Evolutionary conservation across 345 rosid species (phyloP).

Genomic region (Eucalyptus sp.): DNA sequence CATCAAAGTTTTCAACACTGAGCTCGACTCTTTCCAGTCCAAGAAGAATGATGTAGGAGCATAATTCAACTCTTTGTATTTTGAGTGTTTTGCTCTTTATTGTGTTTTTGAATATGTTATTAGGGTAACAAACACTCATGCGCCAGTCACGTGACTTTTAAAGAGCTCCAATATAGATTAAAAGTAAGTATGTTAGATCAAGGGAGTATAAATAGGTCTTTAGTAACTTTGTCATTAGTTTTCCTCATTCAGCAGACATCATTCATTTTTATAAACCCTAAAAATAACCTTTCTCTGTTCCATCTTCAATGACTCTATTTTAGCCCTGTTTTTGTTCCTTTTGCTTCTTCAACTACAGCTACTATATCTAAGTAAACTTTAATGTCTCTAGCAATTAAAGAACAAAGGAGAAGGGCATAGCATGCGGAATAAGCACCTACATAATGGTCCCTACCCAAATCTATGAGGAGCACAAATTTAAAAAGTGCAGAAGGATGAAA

Average conservation of each 20-base stretch:
- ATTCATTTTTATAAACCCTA: too few relatives aligned
- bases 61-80: neutral
- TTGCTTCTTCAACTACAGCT: neutral
- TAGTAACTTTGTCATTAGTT: neutral
- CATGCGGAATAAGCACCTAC: neutral
- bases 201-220: neutral
- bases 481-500: neutral
- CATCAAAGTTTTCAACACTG: neutral
- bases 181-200: neutral
- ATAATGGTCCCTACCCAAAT: neutral
- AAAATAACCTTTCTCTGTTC: neutral
- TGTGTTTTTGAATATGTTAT: neutral
- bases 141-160: neutral
- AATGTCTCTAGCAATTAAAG: neutral
- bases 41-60: neutral
- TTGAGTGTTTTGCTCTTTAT: neutral
- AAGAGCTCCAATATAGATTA: neutral
- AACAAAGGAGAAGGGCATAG: neutral
- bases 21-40: neutral
- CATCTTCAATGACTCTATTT: neutral
- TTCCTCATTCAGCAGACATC: neutral
- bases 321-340: neutral
- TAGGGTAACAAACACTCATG: neutral
- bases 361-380: neutral
- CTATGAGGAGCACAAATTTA: neutral